Percentiles rank a stretch among this genome's conserved stretches.
Conservation (phyloP, 2,329 filamentous ascomycete species). For the Truncatella angustata region DNA sequence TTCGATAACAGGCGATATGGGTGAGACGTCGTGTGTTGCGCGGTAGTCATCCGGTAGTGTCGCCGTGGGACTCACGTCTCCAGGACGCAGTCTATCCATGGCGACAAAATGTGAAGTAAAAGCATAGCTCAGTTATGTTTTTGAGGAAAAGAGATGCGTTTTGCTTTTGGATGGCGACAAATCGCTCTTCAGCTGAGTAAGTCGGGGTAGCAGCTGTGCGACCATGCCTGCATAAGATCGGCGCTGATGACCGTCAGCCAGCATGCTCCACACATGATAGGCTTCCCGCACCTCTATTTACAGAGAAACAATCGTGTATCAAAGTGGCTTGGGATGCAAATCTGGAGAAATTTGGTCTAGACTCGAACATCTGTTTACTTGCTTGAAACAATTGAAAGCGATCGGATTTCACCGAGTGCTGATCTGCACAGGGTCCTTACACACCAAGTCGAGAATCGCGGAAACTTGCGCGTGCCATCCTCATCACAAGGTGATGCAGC, state of each 20-base stretch:
- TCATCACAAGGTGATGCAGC: no score
- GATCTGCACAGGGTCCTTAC: background rate
- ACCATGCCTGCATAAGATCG: background rate
- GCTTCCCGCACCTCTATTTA: background rate
- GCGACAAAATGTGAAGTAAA: background rate
- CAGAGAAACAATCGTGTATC: background rate
- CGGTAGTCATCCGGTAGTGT: conserved; percentile 3
- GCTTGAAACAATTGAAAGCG: conserved; percentile 4
- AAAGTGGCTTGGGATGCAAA: background rate
- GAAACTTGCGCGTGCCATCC: no score
- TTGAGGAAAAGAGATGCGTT: background rate
- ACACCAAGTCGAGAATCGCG: background rate
- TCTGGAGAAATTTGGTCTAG: background rate
- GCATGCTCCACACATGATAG: background rate
- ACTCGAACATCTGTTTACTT: background rate
- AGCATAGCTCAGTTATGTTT: conserved; percentile 3
- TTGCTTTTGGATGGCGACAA: background rate
- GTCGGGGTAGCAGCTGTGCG: background rate
- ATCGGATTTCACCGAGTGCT: background rate
- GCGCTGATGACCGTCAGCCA: conserved; percentile 3
- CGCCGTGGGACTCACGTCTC: conserved; percentile 6
- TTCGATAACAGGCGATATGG: background rate
- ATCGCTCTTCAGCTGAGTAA: conserved; percentile 1
- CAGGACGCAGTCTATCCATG: conserved; percentile 9
- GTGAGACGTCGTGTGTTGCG: conserved; percentile 3